Evolutionary conservation across 768 basidiomycete genomes (phyloP).

Genomic region (Chalciporus pseudorubinellus): DNA sequence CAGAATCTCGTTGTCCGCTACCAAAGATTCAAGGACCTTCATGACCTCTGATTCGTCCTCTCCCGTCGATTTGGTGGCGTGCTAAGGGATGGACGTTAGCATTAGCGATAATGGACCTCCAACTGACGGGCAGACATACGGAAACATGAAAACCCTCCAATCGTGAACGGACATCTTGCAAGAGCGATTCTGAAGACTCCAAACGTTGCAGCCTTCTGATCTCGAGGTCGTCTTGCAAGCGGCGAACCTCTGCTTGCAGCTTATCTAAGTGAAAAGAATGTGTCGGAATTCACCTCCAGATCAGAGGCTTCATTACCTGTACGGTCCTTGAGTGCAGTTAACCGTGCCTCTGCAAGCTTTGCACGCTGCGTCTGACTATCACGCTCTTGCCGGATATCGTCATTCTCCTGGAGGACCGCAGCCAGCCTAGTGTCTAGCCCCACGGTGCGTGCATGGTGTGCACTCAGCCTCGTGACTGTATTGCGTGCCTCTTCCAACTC

Average conservation of each 20-base stretch:
- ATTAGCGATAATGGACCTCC: not conserved
- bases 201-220: slow-evolving; percentile 56
- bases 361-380: slow-evolving; percentile 68
- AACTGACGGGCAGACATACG: slow-evolving; percentile 37
- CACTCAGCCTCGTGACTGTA: slow-evolving; percentile 63
- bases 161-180: slow-evolving; percentile 62
- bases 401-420: slow-evolving; percentile 67
- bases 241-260: slow-evolving; percentile 62
- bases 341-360: slow-evolving; percentile 62
- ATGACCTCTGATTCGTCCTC: slow-evolving; percentile 59
- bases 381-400: slow-evolving; percentile 82
- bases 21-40: slow-evolving; percentile 76
- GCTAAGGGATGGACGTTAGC: slow-evolving; percentile 29
- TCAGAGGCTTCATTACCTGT: slow-evolving; percentile 43
- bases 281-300: not conserved
- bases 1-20: slow-evolving; percentile 79
- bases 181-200: slow-evolving; percentile 64
- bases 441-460: slow-evolving; percentile 65
- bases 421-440: slow-evolving; percentile 69
- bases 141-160: slow-evolving; percentile 59
- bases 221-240: slow-evolving; percentile 63
- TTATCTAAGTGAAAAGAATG: slow-evolving; percentile 47
- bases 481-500: slow-evolving; percentile 74
- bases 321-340: slow-evolving; percentile 63
- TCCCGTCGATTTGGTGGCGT: slow-evolving; percentile 36